Percentiles rank a stretch among this genome's conserved stretches.
These are phyloP conservation scores for Trichoderma sp. DNA, from an alignment of 2,329 filamentous ascomycete species.

Conservation along the genomic window DNA sequence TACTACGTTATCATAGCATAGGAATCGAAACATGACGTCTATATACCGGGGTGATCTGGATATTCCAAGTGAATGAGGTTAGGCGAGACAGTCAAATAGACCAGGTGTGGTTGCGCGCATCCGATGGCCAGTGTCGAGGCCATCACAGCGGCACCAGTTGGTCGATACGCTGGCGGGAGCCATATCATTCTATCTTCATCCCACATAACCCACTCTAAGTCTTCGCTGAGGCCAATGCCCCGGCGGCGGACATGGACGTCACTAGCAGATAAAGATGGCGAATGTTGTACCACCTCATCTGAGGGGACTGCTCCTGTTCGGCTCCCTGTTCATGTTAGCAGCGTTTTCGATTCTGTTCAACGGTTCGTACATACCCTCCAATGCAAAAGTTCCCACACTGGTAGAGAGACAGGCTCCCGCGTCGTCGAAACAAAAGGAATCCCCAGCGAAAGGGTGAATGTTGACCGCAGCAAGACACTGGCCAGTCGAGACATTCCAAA, in stretches of 20 bases:
- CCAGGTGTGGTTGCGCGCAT: conserved; percentile 23
- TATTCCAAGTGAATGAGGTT: background rate
- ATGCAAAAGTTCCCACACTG: background rate
- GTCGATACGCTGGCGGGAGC: conserved; percentile 30
- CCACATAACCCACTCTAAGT: conserved; percentile 27
- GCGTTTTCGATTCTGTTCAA: no score
- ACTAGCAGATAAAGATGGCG: background rate
- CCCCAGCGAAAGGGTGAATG: background rate
- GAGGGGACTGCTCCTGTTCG: background rate
- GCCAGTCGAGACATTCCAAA: background rate
- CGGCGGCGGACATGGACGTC: background rate
- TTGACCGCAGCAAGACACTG: background rate
- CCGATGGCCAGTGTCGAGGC: conserved; percentile 28
- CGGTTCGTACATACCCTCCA: background rate
- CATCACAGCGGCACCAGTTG: background rate
- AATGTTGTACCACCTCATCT: no score
- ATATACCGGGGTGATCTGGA: background rate
- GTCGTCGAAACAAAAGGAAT: background rate
- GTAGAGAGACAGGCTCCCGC: background rate
- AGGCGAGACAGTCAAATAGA: conserved; percentile 27
- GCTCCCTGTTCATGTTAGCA: background rate
- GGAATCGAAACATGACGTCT: no score
- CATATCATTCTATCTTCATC: conserved; percentile 29
- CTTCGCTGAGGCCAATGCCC: conserved; percentile 14
- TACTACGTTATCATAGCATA: no score